Evolutionary conservation across 2,329 filamentous ascomycete genomes (phyloP).

Genomic region (Reticulascus tulasneorum): DNA sequence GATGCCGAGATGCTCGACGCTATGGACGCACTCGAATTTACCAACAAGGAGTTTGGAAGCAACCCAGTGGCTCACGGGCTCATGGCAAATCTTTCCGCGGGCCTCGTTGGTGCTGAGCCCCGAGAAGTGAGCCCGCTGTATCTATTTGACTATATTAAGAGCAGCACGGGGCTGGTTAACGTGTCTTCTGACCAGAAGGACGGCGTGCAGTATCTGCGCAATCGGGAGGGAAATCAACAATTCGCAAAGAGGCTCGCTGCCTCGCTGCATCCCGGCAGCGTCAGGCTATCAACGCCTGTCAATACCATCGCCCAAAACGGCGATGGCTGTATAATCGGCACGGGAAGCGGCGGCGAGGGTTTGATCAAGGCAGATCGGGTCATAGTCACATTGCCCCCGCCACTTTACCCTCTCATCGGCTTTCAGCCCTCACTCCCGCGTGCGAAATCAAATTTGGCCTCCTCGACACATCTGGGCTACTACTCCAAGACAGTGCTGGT

Average conservation of each 20-base stretch:
- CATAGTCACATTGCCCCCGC: constrained; percentile 44
- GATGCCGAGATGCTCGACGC: constrained; percentile 1
- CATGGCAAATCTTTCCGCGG: no score
- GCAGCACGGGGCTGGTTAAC: constrained; percentile 44
- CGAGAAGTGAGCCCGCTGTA: constrained; percentile 45
- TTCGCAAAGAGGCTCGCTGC: constrained; percentile 32
- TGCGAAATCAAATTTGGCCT: constrained; percentile 28
- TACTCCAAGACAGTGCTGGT: constrained; percentile 48
- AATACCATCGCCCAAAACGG: constrained; percentile 22
- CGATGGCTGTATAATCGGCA: constrained; percentile 5
- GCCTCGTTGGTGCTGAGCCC: constrained; percentile 47
- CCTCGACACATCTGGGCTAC: constrained; percentile 37
- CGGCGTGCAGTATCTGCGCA: constrained; percentile 49
- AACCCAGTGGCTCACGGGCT: no score
- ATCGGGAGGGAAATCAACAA: constrained; percentile 41
- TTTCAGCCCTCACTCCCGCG: constrained; percentile 44
- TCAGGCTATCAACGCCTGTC: constrained; percentile 28
- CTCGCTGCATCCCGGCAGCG: constrained; percentile 21
- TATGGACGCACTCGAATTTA: constrained; percentile 3
- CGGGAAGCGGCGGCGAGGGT: no score
- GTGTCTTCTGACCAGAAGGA: constrained; percentile 49
- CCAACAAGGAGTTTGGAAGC: background rate
- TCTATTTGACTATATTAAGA: constrained; percentile 53
- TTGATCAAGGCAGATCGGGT: constrained; percentile 33
- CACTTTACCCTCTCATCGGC: constrained; percentile 37